Conservation (phyloP, 495 filamentous ascomycete genomes). For the Lophium mytilinum region DNA sequence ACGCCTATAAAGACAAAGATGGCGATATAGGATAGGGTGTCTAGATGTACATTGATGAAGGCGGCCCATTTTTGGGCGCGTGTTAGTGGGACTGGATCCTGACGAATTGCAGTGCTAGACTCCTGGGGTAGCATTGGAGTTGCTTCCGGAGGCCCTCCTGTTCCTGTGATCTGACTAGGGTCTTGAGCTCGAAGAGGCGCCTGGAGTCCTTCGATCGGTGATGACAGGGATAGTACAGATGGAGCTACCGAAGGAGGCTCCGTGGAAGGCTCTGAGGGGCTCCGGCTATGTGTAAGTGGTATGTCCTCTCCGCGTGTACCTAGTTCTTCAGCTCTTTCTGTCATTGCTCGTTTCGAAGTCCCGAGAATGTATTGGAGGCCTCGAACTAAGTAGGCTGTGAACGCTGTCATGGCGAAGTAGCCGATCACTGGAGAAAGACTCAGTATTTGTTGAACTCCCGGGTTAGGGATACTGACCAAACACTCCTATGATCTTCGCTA, state of each 20-base stretch:
- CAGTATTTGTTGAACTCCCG: not conserved
- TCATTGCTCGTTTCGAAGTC: slow-evolving; percentile 40
- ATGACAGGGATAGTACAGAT: not conserved
- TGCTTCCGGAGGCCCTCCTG: slow-evolving; percentile 33
- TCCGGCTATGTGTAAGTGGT: slow-evolving; percentile 20
- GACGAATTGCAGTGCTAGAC: slow-evolving; percentile 8
- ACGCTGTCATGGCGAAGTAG: slow-evolving; percentile 39
- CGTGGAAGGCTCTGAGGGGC: not conserved
- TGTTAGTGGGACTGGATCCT: slow-evolving; percentile 36
- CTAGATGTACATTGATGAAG: slow-evolving; percentile 35
- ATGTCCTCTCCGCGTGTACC: slow-evolving; percentile 33
- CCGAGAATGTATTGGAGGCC: slow-evolving; percentile 43
- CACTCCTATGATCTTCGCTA: slow-evolving; percentile 46
- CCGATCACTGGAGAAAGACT: slow-evolving; percentile 37
- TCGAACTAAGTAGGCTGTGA: slow-evolving; percentile 43
- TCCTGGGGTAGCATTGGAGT: slow-evolving; percentile 3
- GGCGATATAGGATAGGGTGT: slow-evolving; percentile 34
- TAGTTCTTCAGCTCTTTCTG: slow-evolving; percentile 44
- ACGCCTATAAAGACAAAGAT: slow-evolving; percentile 43
- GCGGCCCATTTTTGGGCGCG: slow-evolving; percentile 41
- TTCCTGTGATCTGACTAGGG: slow-evolving; percentile 32
- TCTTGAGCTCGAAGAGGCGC: slow-evolving; percentile 33
- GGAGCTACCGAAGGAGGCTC: not conserved
- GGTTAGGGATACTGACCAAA: slow-evolving; percentile 36
- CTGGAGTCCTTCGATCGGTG: slow-evolving; percentile 1